phyloP scores from a whole-genome alignment of 1,139 yeast species.

The Zygoascus sp. region DNA sequence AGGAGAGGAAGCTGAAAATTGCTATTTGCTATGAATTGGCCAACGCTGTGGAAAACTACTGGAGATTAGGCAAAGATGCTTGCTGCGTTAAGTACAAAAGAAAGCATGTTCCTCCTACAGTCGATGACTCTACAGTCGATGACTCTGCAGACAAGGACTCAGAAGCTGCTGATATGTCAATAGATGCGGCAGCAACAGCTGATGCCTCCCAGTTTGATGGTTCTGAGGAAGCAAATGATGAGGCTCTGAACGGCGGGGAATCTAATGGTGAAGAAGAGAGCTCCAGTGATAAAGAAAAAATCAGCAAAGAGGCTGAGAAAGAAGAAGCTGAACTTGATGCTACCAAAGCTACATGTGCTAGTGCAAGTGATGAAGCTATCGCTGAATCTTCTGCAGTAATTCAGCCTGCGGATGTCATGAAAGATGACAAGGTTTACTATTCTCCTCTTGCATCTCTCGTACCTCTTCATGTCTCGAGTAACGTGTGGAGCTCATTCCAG shows the following conservation, averaged over 20 bases:
- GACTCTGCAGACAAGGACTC: conserved; percentile 5
- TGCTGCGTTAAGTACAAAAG: conserved; percentile 54
- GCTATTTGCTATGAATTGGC: conserved; percentile 69
- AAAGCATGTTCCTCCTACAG: conserved; percentile 15
- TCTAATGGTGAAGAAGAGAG: background rate
- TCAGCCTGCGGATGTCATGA: conserved; percentile 8
- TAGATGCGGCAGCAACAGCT: background rate
- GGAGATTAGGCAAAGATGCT: conserved; percentile 63
- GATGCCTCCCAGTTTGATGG: no score
- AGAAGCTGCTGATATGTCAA: conserved; percentile 6
- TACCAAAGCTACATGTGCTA: no score
- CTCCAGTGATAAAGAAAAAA: background rate
- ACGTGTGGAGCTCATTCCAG: background rate
- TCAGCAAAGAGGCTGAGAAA: no score
- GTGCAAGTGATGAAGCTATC: no score
- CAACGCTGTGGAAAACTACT: conserved; percentile 68
- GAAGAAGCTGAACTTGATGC: background rate
- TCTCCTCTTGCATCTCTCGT: conserved; percentile 18
- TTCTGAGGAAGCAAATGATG: no score
- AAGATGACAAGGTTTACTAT: conserved; percentile 3
- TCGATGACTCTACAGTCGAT: background rate
- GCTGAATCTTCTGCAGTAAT: background rate
- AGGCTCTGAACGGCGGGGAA: no score
- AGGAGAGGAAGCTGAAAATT: conserved; percentile 61
- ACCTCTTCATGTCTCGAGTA: conserved; percentile 16